Base-by-base conservation (phyloP, 352 stramenopile genomes). In the Pythium chondricola region DNA sequence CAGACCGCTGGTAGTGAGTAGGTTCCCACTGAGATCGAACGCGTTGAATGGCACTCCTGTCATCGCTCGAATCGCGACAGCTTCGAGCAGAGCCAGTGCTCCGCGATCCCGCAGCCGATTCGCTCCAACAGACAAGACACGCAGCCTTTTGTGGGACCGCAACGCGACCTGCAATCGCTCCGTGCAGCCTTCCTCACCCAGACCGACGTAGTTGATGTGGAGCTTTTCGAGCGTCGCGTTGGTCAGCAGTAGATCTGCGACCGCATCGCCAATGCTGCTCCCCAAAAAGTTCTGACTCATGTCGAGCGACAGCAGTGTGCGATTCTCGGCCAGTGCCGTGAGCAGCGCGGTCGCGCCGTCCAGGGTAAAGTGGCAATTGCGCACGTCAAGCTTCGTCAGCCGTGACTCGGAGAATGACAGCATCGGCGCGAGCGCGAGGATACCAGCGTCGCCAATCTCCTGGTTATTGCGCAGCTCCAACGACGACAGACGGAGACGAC, bases 271-370 rank as follows among this genome's bases (percentile, higher is more conserved):
- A 52, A 90, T 74, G 16, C 56, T 60, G 31, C 57, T 69, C 9
- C 76, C 76, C 21, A 88, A 68, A 48, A 89, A 90, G 43, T 90
- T 90, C 38, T 88, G 71, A 30, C 77, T 77, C 26, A 92, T 29
- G 44, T 89, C 73, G 18, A 92, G 59, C 46, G 80, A 59, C 17
- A 37, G 71, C 22, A 92, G 38, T 11, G 65, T 75, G 22, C 55
- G 58, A 56, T 88, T 87, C 5, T 52, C 55, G 6, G 57, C 39
- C 26, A 92, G 61, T 8, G 78, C 81, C 17, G 71, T 66, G 39
- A 89, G 43, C 44, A 92, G 39, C 9, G 61, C 75, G 32, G 58
- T 72, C 6, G 61, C 78, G 17, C 73, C 78, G 49, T 92, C 81
- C 3, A 92, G 52, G 0, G 73, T 66, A 30, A 89, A 72, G 44